Base-by-base conservation (phyloP, 805 yeast species). In the Kregervanrija delftensis region DNA sequence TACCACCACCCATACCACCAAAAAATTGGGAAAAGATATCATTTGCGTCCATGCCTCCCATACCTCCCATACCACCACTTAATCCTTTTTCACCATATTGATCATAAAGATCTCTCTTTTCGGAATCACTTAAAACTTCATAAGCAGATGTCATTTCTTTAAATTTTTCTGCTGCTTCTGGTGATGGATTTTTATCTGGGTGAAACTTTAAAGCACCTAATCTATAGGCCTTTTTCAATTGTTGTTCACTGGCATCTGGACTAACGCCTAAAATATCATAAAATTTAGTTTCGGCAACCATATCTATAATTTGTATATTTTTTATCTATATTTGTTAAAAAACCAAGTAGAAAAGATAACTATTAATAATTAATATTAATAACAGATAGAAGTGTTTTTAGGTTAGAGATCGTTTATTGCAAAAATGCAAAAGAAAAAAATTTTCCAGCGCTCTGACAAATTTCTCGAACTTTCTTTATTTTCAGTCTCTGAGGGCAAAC, bases 91-190 rank as follows among this genome's bases (percentile, higher is more conserved):
- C 84, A 66, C 99, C 99, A 61, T 78, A 88, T 52, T 77, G 80
- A 68, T 93, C 98, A 63, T 91, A 91, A 3, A 83, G 56, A 33
- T 83, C 86, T 72, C 98, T 86, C 73, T 90, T 93, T 61, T 90
- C 85, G 13, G 83, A 71, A 61, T 90, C 97, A 11, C 87, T 76
- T 51, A 91, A 73, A n/a, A 88, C 72, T 67, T 91, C 98, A 63
- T 91, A 75, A 6, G 97, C 96, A 49, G 79, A 78, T 4, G 91
- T 81, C 58, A 88, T 76, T 63, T 88, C 96, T 67, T 91, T 91
- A 68, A 91, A 91, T 69, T 86, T 89, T 62, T 91, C 98, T 43
- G 95, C 93, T 12, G 96, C 96, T 65, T 90, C 98, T 43, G 85
- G 89, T 13, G 83, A 73, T 46, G 88, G 81, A 59, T 81, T 81